Evolutionary conservation across 1,139 yeast species (phyloP).

Genomic region (Debaryomycetaceae sp.): DNA sequence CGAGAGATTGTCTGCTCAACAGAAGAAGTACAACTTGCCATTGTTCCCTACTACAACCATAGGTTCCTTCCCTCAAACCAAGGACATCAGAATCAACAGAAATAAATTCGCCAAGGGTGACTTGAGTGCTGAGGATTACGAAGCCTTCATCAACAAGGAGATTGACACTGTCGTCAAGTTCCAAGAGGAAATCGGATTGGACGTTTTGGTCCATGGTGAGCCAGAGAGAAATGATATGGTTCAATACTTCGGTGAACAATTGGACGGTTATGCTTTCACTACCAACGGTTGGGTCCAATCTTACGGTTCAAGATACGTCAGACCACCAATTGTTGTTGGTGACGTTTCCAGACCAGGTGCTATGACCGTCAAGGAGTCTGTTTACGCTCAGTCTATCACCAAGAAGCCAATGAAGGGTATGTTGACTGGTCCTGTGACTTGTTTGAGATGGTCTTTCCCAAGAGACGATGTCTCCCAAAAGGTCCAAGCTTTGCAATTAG

Average conservation of each 20-base stretch:
- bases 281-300: conserved; percentile 99
- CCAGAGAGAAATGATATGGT: conserved; percentile 99
- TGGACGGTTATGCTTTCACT: conserved; percentile 97
- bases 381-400: conserved; percentile 96
- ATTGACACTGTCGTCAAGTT: conserved; percentile 92
- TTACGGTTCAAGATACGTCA: conserved; percentile 98
- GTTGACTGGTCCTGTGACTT: conserved; percentile 99
- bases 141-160: conserved; percentile 93
- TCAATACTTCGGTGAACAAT: conserved; percentile 98
- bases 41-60: conserved; percentile 99
- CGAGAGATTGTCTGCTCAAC: conserved; percentile 83
- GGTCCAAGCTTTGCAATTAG: conserved; percentile 95
- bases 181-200: conserved; percentile 98
- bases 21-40: conserved; percentile 86
- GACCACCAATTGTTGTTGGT: conserved; percentile 99
- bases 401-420: conserved; percentile 98
- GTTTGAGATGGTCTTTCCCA: conserved; percentile 99
- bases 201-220: conserved; percentile 98
- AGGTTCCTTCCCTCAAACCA: conserved; percentile 99
- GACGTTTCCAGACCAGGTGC: conserved; percentile 98
- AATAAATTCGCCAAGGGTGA: conserved; percentile 97
- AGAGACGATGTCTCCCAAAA: conserved; percentile 95
- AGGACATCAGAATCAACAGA: conserved; percentile 97
- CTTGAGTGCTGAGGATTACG: conserved; percentile 91
- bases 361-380: conserved; percentile 98